Base-by-base conservation (phyloP, 768 basidiomycete species). In the Infundibulicybe gibba region DNA sequence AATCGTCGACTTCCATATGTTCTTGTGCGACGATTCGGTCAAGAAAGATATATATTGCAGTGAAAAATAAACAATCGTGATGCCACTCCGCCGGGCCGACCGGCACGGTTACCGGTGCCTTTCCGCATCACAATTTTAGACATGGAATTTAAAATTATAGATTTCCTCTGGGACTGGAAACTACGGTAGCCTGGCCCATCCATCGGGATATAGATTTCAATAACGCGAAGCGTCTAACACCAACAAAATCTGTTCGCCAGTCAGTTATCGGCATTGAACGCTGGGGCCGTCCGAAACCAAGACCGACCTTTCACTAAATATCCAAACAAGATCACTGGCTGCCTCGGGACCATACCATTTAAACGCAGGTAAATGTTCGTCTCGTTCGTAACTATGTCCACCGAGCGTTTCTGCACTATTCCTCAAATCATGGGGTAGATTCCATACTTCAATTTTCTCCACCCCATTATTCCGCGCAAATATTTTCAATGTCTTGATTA, bases 311-410 rank as follows among this genome's bases (percentile, higher is more conserved):
- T 81, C 79, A 40, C 80, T 79, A 43, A 69, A 67, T 30, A 65
- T 40, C 79, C 79, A 81, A 10, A 63, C 58, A 14, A 78, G 54
- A 19, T 65, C 57, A 6, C 46, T 49, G 6, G 59, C 56, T 2
- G 53, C 21, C 47, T 68, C 71, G 13, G 47, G 16, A 32, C 75
- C 75, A 59, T 81, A 81, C 74, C 76, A 79, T 43, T 70, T 76
- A 48, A 79, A 64, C 2, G 70, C 56, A 3, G 75, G 62, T 6
- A 80, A 50, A 53, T 76, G 67, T 32, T 69, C 70, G 5, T 58
- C 53, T 32, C 77, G 62, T 37, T 62, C 54, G 38, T 55, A 43
- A 0, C 60, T 69, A 34, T 39, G 52, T 0, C 68, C 72, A 4
- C 69, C 66, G 2, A 65, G 48, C 17, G 50, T 53, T 14, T 45